Percentiles rank a stretch among this genome's conserved stretches.
These are phyloP conservation scores for Tulasnella sp. DNA, from an alignment of 768 basidiomycete genomes.

Conservation along the genomic window DNA sequence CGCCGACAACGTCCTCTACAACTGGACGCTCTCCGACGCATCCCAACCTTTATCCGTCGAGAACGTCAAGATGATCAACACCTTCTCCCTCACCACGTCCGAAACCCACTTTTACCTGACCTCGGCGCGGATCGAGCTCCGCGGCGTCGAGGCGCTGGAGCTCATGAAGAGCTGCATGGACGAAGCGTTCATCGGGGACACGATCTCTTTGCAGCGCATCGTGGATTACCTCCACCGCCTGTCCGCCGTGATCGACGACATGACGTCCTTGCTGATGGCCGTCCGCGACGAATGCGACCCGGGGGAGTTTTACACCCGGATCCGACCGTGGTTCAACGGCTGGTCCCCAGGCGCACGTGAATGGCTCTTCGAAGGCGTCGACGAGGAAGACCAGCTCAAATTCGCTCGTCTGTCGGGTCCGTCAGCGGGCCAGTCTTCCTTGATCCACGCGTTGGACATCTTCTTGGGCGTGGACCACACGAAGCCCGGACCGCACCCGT, in stretches of 20 bases:
- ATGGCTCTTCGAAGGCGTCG: conserved; percentile 65
- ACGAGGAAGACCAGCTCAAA: conserved; percentile 32
- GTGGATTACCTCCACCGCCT: conserved; percentile 56
- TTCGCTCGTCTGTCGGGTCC: conserved; percentile 59
- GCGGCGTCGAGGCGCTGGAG: conserved; percentile 72
- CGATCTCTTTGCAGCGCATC: conserved; percentile 52
- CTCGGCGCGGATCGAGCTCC: conserved; percentile 76
- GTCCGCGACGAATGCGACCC: conserved; percentile 67
- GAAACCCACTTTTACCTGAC: conserved; percentile 83
- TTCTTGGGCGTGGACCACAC: conserved; percentile 61
- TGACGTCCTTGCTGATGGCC: conserved; percentile 46
- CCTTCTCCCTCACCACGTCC: conserved; percentile 66
- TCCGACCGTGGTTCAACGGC: conserved; percentile 90
- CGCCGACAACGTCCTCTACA: conserved; percentile 85
- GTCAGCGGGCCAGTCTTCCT: conserved; percentile 86
- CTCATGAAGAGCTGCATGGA: conserved; percentile 80
- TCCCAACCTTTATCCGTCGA: neutral
- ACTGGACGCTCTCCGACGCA: conserved; percentile 29
- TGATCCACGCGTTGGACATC: conserved; percentile 70
- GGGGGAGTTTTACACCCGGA: conserved; percentile 70
- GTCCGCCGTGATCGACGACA: conserved; percentile 48
- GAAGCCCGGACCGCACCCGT: neutral
- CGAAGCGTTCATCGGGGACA: conserved; percentile 73
- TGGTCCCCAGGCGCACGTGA: conserved; percentile 36
- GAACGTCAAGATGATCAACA: conserved; percentile 41